Percentiles rank a stretch among this genome's conserved stretches.
Conservation (phyloP, 495 filamentous ascomycete species). For the Neurospora tetraspora region DNA sequence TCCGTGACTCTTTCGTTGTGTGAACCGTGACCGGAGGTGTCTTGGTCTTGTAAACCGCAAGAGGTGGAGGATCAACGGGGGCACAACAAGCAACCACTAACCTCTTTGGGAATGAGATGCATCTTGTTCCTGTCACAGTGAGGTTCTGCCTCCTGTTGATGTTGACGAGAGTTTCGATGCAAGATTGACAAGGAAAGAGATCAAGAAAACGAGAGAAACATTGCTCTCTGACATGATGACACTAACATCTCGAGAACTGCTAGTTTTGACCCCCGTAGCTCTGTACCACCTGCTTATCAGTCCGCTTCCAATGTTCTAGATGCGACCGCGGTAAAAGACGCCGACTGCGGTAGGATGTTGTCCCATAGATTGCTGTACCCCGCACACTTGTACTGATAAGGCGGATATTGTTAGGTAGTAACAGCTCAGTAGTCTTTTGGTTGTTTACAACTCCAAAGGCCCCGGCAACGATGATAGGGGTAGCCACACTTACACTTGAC, state of each 20-base stretch:
- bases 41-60: background rate
- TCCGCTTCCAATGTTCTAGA: background rate
- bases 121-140: constrained; percentile 31
- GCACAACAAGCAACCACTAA: constrained; percentile 28
- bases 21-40: background rate
- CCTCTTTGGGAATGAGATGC: constrained; percentile 84
- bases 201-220: background rate
- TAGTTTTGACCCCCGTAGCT: background rate
- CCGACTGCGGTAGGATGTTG: background rate
- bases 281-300: background rate
- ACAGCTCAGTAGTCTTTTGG: background rate
- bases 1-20: background rate
- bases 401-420: background rate
- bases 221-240: background rate
- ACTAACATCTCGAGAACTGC: background rate
- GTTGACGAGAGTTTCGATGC: background rate
- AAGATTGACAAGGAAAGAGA: background rate
- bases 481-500: background rate
- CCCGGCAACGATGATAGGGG: background rate
- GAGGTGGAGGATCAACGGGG: background rate
- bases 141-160: background rate
- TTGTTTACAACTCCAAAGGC: background rate
- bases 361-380: background rate
- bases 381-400: background rate
- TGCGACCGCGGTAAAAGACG: background rate